Percentiles rank a stretch among this genome's conserved stretches.
Conservation (phyloP, 768 basidiomycete species). For the Psilocybe subaeruginosa region DNA sequence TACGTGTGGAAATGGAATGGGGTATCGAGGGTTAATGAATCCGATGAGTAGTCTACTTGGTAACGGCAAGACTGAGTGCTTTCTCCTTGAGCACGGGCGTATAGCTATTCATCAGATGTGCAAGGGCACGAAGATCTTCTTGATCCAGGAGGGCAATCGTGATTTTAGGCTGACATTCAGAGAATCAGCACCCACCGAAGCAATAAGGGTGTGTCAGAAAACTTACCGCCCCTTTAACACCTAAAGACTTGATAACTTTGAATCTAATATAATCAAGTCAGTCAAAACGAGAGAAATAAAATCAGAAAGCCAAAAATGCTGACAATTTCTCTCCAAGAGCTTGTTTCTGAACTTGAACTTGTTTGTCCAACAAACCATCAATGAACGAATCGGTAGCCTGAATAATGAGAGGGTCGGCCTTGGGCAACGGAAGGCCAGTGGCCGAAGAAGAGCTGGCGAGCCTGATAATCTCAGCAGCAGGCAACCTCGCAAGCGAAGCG, state of each 20-base stretch:
- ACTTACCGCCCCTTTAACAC: conserved; percentile 79
- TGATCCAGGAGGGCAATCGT: conserved; percentile 84
- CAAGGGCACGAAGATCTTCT: conserved; percentile 82
- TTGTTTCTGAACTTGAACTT: conserved; percentile 72
- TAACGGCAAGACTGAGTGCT: conserved; percentile 36
- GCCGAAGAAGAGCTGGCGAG: conserved; percentile 56
- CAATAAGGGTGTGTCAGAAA: conserved; percentile 1
- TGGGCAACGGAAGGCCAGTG: conserved; percentile 62
- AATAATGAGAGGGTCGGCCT: conserved; percentile 69
- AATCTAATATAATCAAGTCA: conserved; percentile 30
- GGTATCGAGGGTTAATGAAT: background rate
- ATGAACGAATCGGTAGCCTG: conserved; percentile 76
- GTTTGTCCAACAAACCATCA: conserved; percentile 59
- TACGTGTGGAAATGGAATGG: background rate
- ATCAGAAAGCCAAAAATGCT: conserved; percentile 25
- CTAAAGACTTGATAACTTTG: conserved; percentile 74
- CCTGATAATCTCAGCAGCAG: conserved; percentile 75
- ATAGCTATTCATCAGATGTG: conserved; percentile 88
- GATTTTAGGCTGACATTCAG: conserved; percentile 64
- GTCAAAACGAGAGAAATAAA: background rate
- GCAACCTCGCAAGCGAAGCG: conserved; percentile 68
- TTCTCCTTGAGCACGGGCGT: conserved; percentile 84
- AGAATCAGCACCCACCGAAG: background rate
- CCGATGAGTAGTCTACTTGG: conserved; percentile 26
- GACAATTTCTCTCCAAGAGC: conserved; percentile 78